Base-by-base conservation (phyloP, 2,329 filamentous ascomycete genomes). In the Pyrenophora seminiperda region DNA sequence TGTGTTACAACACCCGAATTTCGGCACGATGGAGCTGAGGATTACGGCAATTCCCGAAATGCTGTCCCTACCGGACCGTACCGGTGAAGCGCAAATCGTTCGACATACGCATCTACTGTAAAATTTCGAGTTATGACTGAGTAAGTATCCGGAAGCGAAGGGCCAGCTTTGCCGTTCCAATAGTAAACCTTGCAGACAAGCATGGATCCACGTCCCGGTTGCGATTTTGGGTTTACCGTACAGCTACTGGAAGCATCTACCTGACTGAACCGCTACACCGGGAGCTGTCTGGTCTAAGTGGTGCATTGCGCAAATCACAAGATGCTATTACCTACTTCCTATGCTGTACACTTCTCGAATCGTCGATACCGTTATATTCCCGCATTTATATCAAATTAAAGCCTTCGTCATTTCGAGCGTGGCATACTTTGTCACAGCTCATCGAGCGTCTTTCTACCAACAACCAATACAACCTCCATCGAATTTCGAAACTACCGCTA, bases 1-100 rank as follows among this genome's bases (percentile, higher is more conserved):
- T 46, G 36, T 36, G 50, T 57, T 50, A 60, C 44, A 41, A 31
- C 50, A 29, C 20, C 29, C 24, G 15, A 27, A 27, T 10, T 41
- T 44, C 40, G 41, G 39, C 39, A 40, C 42, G 53, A 46, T 48
- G 50, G 47, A 43, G 37, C 46, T 36, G 34, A 37, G 24, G 42
- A 49, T 46, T 51, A 27, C 54, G 47, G 53, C 54, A 54, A 43
- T 51, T 44, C 45, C 49, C 50, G 27, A 46, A 34, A 47, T 49
- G 41, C 43, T 56, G 44, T 53, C 53, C 52, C 50, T 36, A 55
- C 47, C 59, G 56, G 59, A 48, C 46, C 41, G 44, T 41, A 31
- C 62, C 54, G 59, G 50, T 54, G 63, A 52, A 59, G 59, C 62
- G 65, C 60, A 57, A 34, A 63, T 67, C 56, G 58, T 63, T 52